Conservation (phyloP, 441 rosid species). For the Arabidopsis lyrata region DNA sequence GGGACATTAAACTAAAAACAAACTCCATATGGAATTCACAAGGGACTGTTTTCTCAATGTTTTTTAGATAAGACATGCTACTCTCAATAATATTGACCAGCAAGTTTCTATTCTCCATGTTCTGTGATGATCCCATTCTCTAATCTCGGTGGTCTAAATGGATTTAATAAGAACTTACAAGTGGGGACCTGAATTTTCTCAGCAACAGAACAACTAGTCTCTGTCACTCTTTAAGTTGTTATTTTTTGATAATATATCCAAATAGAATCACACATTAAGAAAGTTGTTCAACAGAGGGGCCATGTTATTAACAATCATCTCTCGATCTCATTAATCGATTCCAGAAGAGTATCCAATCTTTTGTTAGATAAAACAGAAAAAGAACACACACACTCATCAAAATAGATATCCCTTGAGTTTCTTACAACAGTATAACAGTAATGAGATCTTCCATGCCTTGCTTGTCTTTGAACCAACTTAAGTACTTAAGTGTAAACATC, state of each 20-base stretch:
- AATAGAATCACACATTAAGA: neutral
- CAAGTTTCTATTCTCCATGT: constrained; percentile 25
- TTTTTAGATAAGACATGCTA: constrained; percentile 15
- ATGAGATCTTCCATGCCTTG: neutral
- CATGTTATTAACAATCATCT: neutral
- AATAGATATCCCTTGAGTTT: neutral
- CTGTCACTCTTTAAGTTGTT: neutral
- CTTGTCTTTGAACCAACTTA: constrained; percentile 1
- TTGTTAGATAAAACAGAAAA: neutral
- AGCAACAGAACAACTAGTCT: constrained; percentile 30
- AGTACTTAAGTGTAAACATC: neutral
- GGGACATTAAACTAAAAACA: constrained; percentile 10
- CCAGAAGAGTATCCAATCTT: neutral
- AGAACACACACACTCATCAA: neutral
- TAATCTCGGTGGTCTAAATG: constrained; percentile 15
- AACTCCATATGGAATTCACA: constrained; percentile 24
- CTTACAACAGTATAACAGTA: neutral
- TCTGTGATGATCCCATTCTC: constrained; percentile 34
- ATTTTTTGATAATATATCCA: neutral
- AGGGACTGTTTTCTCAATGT: constrained; percentile 36
- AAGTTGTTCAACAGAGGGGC: neutral
- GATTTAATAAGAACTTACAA: neutral
- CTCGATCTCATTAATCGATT: no score
- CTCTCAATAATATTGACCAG: constrained; percentile 3
- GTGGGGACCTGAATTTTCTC: constrained; percentile 29